phyloP scores from a whole-genome alignment of 2,329 filamentous ascomycete genomes.

The Knufia petricola region DNA sequence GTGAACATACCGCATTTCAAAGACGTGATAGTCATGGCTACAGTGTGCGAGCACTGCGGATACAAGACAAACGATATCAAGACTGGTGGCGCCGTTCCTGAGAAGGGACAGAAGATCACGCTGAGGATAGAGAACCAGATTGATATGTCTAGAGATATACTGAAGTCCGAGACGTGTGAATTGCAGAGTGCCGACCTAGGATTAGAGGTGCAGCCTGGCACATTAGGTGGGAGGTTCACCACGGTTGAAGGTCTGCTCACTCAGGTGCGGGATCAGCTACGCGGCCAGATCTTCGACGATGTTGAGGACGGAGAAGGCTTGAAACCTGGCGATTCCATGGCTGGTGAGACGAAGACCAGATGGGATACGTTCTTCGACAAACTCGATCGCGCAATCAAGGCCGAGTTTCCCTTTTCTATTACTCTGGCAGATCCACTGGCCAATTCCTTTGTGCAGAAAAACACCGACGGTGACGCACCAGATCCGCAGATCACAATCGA shows the following conservation, averaged over 20 bases:
- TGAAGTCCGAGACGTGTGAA: constrained; percentile 89
- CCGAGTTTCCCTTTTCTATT: constrained; percentile 70
- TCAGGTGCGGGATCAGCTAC: constrained; percentile 83
- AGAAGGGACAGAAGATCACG: constrained; percentile 72
- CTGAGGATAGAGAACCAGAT: constrained; percentile 58
- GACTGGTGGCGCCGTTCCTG: constrained; percentile 86
- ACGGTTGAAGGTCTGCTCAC: constrained; percentile 90
- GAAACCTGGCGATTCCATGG: constrained; percentile 70
- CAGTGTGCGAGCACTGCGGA: constrained; percentile 81
- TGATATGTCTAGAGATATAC: constrained; percentile 83
- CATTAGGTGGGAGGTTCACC: constrained; percentile 89
- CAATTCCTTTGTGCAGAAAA: constrained; percentile 85
- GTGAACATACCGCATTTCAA: constrained; percentile 97
- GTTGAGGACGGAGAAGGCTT: constrained; percentile 44
- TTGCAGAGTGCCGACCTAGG: constrained; percentile 79
- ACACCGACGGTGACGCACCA: constrained; percentile 55
- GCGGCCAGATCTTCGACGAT: constrained; percentile 77
- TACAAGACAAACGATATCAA: constrained; percentile 97
- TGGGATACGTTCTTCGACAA: constrained; percentile 76
- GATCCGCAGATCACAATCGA: constrained; percentile 75
- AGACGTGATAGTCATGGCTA: constrained; percentile 92
- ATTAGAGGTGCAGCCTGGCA: constrained; percentile 83
- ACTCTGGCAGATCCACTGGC: constrained; percentile 81
- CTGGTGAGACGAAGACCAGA: constrained; percentile 51
- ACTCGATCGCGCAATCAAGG: constrained; percentile 68